Conservation (phyloP, 495 filamentous ascomycete genomes). For the Clavariopsis aquatica region DNA sequence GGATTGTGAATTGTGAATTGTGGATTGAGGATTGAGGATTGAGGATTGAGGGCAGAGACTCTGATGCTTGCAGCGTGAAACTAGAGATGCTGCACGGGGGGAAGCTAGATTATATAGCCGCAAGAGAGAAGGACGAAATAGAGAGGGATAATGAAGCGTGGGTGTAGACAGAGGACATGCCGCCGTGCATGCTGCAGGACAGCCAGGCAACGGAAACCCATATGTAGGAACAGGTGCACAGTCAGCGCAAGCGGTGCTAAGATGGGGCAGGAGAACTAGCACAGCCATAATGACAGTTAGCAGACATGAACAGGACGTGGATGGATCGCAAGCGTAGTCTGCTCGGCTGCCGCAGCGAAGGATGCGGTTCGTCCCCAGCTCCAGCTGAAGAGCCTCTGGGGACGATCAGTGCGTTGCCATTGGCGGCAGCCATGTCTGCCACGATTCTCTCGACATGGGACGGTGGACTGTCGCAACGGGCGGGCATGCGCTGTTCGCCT, state of each 20-base stretch:
- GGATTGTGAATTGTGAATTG: constrained; percentile 16
- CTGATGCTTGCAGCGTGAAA: constrained; percentile 16
- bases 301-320: constrained; percentile 22
- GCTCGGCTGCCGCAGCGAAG: constrained; percentile 32
- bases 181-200: constrained; percentile 30
- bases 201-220: constrained; percentile 38
- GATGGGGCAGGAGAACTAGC: constrained; percentile 34
- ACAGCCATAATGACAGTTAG: constrained; percentile 37
- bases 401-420: constrained; percentile 18
- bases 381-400: constrained; percentile 26
- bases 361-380: constrained; percentile 1
- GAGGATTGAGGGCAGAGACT: constrained; percentile 11
- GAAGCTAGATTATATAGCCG: constrained; percentile 37
- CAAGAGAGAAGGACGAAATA: constrained; percentile 11
- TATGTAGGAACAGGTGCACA: constrained; percentile 36
- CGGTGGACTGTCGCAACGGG: background rate
- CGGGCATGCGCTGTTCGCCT: background rate
- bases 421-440: background rate
- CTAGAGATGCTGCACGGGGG: constrained; percentile 8
- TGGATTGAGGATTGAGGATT: constrained; percentile 16
- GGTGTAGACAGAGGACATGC: constrained; percentile 27
- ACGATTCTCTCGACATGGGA: background rate
- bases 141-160: constrained; percentile 14
- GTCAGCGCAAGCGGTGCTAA: constrained; percentile 37
- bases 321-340: constrained; percentile 31